Conservation (phyloP, 2,329 filamentous ascomycete species). For the Sarocladium oryzae region DNA sequence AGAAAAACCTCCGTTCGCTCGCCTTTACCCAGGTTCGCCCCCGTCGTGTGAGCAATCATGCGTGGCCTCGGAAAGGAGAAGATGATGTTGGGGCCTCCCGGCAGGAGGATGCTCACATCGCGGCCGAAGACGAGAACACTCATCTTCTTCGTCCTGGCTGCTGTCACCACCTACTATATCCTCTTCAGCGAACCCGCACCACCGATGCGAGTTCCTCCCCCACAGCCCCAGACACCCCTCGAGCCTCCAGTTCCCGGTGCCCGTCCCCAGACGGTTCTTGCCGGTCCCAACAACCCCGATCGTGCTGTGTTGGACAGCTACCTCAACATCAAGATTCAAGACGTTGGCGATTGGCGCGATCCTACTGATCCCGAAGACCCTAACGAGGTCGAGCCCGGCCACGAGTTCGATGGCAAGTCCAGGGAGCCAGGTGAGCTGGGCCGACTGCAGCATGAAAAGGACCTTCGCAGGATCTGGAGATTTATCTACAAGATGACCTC, state of each 20-base stretch:
- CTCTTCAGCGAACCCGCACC: slow-evolving; percentile 30
- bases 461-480: slow-evolving; percentile 34
- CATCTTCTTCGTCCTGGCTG: slow-evolving; percentile 32
- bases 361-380: slow-evolving; percentile 28
- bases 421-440: slow-evolving; percentile 26
- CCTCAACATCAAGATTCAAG: slow-evolving; percentile 25
- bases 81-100: slow-evolving; percentile 24
- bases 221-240: slow-evolving; percentile 15
- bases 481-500: slow-evolving; percentile 33
- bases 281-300: slow-evolving; percentile 6
- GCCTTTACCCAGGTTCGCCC: neutral
- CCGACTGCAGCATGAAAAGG: slow-evolving; percentile 34
- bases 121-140: slow-evolving; percentile 36
- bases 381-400: slow-evolving; percentile 28
- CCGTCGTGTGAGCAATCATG: neutral
- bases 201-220: slow-evolving; percentile 29
- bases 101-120: slow-evolving; percentile 22
- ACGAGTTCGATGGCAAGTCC: slow-evolving; percentile 29
- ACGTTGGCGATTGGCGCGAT: slow-evolving; percentile 29
- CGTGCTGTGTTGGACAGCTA: slow-evolving; percentile 4
- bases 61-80: slow-evolving; percentile 20
- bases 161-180: slow-evolving; percentile 37
- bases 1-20: neutral
- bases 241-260: neutral
- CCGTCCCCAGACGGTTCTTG: neutral